These are phyloP conservation scores for Fagopyrum esculentum DNA, from an alignment of 148 eudicot genomes.

Conservation along the genomic window DNA sequence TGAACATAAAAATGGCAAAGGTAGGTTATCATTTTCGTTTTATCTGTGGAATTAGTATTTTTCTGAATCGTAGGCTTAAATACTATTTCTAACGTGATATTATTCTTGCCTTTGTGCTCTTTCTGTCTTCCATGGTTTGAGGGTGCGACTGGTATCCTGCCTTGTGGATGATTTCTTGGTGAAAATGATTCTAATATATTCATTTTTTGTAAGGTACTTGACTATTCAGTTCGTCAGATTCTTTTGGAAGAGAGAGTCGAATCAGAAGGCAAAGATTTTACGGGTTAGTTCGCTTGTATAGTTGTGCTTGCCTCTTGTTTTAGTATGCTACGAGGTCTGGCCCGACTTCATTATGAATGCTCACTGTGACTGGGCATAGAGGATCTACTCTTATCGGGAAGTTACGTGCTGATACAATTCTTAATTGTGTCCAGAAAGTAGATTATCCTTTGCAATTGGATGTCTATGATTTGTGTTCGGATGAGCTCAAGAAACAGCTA, in stretches of 20 bases:
- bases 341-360: not conserved
- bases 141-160: not conserved
- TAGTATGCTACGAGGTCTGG: not conserved
- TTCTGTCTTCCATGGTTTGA: not conserved
- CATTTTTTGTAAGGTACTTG: constrained; percentile 49
- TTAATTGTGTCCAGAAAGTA: constrained; percentile 62
- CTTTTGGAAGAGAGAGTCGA: constrained; percentile 99
- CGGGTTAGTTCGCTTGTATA: constrained; percentile 60
- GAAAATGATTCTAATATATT: not conserved
- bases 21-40: not conserved
- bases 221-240: constrained; percentile 94
- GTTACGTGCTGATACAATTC: not conserved
- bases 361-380: not conserved
- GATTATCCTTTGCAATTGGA: constrained; percentile 93
- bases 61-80: not conserved
- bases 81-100: not conserved
- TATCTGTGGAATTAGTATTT: not conserved
- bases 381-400: not conserved
- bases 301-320: constrained; percentile 15
- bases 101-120: not conserved
- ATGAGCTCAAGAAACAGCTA: constrained; percentile 71
- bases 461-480: constrained; percentile 86
- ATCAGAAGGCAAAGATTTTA: constrained; percentile 95
- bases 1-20: not conserved
- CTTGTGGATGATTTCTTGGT: not conserved